Evolutionary conservation across 2,329 filamentous ascomycete species (phyloP), one percentile per base, ranked within the genome.

Genomic region (Diaporthe vaccinii): DNA sequence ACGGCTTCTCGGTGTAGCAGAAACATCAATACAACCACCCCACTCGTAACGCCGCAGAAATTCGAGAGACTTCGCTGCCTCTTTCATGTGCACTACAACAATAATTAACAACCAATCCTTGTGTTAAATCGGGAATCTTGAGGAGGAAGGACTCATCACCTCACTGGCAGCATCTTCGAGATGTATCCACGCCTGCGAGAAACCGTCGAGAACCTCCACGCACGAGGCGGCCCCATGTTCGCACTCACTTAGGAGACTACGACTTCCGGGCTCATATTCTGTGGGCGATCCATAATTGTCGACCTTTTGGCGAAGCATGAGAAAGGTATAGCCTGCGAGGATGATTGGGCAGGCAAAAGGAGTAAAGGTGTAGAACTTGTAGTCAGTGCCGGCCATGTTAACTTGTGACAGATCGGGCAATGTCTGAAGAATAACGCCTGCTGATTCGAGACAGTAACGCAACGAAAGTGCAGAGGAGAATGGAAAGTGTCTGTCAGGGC

Each of bases 201-300:
- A 61, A n/a, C 58, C 58, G 12, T 61, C 58, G 14, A 61, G 36
- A 6, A 61, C 58, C 58, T 61, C 58, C 58, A 61, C 44, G n/a
- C 58, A 61, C 5, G 36, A 28, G 12, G 12, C 15, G 7, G 58
- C 58, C n/a, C 36, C 58, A 14, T 36, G 58, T 20, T 28, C 58
- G 22, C 58, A 61, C 36, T 61, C 36, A 14, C 22, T 12, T 1
- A 22, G 6, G 14, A 61, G 6, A 44, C 5, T 5, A 2, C 36
- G 14, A 8, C 17, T 4, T 20, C 6, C 58, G 8, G 58, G 6
- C 8, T 20, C n/a, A 20, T 6, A 5, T 22, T 17, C 58, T 20
- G n/a, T 17, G 10, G 36, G 6, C n/a, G 5, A 20, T 17, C 36
- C n/a, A 28, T 6, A 28, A 22, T 2, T 41, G 3, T 12, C 58